Conservation (phyloP, 1,284 basidiomycete genomes). For the Mycosarcoma mackinlayi region DNA sequence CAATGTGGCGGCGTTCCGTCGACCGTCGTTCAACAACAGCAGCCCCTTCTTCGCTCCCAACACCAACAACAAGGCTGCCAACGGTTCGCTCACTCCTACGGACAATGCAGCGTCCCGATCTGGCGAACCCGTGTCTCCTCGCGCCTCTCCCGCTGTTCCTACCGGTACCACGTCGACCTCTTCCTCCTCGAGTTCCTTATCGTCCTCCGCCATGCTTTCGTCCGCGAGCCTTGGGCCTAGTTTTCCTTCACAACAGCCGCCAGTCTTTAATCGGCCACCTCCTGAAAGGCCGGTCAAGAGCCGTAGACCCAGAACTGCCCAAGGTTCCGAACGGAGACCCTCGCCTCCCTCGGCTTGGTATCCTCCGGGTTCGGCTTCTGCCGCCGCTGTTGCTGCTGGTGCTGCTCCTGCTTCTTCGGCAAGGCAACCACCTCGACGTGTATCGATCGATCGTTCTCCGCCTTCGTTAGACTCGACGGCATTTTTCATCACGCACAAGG, state of each 20-base stretch:
- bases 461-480: slow-evolving; percentile 61
- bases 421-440: slow-evolving; percentile 35
- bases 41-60: slow-evolving; percentile 30
- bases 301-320: slow-evolving; percentile 50
- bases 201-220: slow-evolving; percentile 15
- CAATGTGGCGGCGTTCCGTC: slow-evolving; percentile 21
- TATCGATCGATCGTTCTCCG: slow-evolving; percentile 43
- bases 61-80: slow-evolving; percentile 4
- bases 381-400: not conserved
- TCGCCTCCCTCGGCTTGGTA: slow-evolving; percentile 42
- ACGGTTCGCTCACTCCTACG: slow-evolving; percentile 19
- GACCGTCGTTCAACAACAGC: slow-evolving; percentile 40
- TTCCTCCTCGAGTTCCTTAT: slow-evolving; percentile 11
- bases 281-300: slow-evolving; percentile 23
- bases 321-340: slow-evolving; percentile 46
- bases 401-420: not conserved
- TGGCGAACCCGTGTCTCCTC: slow-evolving; percentile 38
- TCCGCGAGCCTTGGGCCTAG: slow-evolving; percentile 17
- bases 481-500: slow-evolving; percentile 61
- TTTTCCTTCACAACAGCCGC: slow-evolving; percentile 8
- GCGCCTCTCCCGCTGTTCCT: slow-evolving; percentile 24
- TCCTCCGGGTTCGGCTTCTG: slow-evolving; percentile 10
- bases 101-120: slow-evolving; percentile 7
- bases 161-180: slow-evolving; percentile 5
- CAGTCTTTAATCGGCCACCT: slow-evolving; percentile 1